Conservation (phyloP, 2,329 filamentous ascomycete species). For the Byssoonygena ceratinophila region DNA sequence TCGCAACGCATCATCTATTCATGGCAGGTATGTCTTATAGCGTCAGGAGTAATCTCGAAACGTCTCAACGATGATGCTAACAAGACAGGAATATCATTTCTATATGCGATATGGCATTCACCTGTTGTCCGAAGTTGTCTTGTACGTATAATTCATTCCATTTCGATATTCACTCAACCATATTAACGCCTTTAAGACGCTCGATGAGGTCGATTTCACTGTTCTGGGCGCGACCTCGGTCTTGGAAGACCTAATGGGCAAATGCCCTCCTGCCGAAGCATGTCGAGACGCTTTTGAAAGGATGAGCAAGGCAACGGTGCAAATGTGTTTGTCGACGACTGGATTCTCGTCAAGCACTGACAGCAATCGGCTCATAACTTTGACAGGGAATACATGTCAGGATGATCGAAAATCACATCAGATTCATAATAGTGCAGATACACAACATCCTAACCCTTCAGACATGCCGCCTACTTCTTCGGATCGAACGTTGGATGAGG, state of each 20-base stretch:
- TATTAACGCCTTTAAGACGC: conserved; percentile 42
- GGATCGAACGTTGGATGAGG: background rate
- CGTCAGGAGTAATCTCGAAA: background rate
- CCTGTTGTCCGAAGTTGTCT: conserved; percentile 73
- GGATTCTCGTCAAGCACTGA: conserved; percentile 46
- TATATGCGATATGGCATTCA: conserved; percentile 97
- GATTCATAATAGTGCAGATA: background rate
- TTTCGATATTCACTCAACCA: background rate
- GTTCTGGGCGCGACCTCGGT: conserved; percentile 88
- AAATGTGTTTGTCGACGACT: conserved; percentile 82
- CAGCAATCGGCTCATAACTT: background rate
- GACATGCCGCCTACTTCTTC: background rate
- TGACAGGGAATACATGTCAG: background rate
- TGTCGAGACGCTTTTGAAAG: conserved; percentile 90
- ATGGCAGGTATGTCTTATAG: conserved; percentile 61
- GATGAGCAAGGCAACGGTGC: conserved; percentile 88
- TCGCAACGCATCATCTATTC: conserved; percentile 92
- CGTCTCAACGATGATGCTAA: conserved; percentile 15
- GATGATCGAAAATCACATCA: background rate
- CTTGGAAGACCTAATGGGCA: conserved; percentile 80
- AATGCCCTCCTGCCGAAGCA: conserved; percentile 88
- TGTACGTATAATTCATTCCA: conserved; percentile 44
- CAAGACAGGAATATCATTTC: conserved; percentile 62
- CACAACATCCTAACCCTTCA: background rate
- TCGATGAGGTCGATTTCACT: conserved; percentile 97